Evolutionary conservation across 2,329 filamentous ascomycete species (phyloP), one percentile per base, ranked within the genome.

Genomic region (Fusarium sp.): DNA sequence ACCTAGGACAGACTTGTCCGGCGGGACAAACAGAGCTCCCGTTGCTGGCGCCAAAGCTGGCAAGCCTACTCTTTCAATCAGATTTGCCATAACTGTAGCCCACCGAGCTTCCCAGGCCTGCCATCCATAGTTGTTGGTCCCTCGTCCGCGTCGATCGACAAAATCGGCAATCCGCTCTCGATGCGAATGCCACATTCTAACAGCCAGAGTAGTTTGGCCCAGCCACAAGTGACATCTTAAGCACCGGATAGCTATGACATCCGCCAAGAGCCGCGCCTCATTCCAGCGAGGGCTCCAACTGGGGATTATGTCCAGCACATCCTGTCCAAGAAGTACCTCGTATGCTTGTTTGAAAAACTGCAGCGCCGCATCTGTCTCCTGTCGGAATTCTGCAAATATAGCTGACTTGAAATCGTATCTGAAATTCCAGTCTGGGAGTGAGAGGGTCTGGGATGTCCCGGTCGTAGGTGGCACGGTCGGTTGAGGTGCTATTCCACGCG

Each of bases 381-480:
- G 94, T 13, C 96, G 90, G 75, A 97, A 98, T 79, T 98, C 96
- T 33, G 95, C 94, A 79, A 98, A 94, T 0, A 97, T 87, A 11
- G 92, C 96, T 23, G 95, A 88, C 81, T 99, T 99, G 84, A 97
- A 95, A 79, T 99, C 96, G 82, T 98, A 98, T 21, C 96, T 92
- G 60, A 97, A 92, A 78, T 94, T 95, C 96, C 96, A 99, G 7
- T 94, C 95, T 46, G 94, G 91, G 15, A 92, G 86, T 3, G 95
- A 93, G n/a, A 98, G 83, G 0, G 93, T 94, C 78, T 96, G 93
- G 2, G 95, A 97, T 3, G 94, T 97, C 33, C 94, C 94, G 25
- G 88, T 91, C 1, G 94, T 96, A 3, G 94, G 94, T 9, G 95
- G 94, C 37, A 94, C 88, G 11, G 94, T 96, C 6, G 95, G 94